phyloP scores from a whole-genome alignment of 2,329 filamentous ascomycete genomes.

The Pseudogymnoascus sp. region DNA sequence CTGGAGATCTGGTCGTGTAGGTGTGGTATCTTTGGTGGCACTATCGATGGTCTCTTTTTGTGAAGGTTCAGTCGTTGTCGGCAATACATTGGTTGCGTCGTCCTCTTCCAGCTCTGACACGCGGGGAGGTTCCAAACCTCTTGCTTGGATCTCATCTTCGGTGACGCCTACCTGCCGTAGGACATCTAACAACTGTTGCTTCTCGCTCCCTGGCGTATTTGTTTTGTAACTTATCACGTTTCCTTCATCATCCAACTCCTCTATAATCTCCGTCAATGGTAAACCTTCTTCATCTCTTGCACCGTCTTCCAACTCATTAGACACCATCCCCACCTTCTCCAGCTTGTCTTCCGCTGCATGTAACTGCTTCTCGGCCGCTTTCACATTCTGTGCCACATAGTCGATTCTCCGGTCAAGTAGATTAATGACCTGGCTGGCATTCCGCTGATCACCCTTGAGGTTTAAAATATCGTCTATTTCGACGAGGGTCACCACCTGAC shows the following conservation, averaged over 20 bases:
- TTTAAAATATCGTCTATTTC: conserved; percentile 44
- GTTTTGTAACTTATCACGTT: conserved; percentile 67
- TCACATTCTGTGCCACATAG: conserved; percentile 78
- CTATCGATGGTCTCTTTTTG: background rate
- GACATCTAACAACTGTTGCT: conserved; percentile 61
- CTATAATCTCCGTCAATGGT: conserved; percentile 82
- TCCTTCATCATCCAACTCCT: conserved; percentile 84
- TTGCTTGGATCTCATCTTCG: conserved; percentile 26
- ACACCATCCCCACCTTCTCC: conserved; percentile 52
- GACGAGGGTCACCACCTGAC: conserved; percentile 54
- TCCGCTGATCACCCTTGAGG: conserved; percentile 37
- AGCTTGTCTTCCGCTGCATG: conserved; percentile 61
- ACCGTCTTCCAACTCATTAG: conserved; percentile 54
- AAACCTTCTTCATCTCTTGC: conserved; percentile 60
- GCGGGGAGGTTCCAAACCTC: background rate
- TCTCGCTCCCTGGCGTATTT: conserved; percentile 58
- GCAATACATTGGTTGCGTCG: background rate
- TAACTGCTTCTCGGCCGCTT: conserved; percentile 63
- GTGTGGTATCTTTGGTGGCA: background rate
- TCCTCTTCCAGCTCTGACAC: background rate
- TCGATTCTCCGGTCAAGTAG: conserved; percentile 71
- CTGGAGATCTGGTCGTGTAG: conserved; percentile 2
- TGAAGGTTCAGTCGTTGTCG: background rate
- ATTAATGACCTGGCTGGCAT: conserved; percentile 55
- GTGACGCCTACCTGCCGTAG: conserved; percentile 69